A percentile compares a stretch with the other conserved stretches of the same genome.
These are phyloP conservation scores for Collybia sordida DNA, from an alignment of 768 basidiomycete genomes.

Conservation along the genomic window DNA sequence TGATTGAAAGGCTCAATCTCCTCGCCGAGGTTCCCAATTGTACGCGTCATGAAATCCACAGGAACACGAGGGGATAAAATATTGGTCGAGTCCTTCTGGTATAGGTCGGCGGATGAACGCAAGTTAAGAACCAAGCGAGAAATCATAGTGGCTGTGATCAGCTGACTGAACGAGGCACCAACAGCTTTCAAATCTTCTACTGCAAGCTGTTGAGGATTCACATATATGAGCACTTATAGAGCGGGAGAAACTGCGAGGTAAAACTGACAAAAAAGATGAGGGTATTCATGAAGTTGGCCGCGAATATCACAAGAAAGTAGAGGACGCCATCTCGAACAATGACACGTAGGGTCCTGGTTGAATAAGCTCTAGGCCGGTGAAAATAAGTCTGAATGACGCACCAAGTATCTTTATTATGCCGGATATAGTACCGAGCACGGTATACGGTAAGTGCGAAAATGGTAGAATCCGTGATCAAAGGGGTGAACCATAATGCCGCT, in stretches of 20 bases:
- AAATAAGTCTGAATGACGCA: constrained; percentile 2
- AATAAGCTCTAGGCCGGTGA: too few relatives aligned
- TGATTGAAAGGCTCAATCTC: too few relatives aligned
- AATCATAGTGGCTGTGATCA: constrained; percentile 25
- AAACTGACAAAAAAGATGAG: constrained; percentile 24
- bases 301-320: constrained; percentile 26
- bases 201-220: constrained; percentile 13
- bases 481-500: constrained; percentile 25
- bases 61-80: too few relatives aligned
- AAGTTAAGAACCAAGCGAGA: constrained; percentile 30
- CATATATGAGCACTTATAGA: background rate
- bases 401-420: constrained; percentile 6
- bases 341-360: constrained; percentile 16
- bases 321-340: constrained; percentile 24
- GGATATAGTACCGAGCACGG: constrained; percentile 12
- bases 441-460: constrained; percentile 8
- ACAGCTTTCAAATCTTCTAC: constrained; percentile 24
- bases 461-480: constrained; percentile 18
- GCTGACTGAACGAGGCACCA: constrained; percentile 29
- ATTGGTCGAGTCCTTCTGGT: too few relatives aligned
- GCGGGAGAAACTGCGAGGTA: background rate
- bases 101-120: constrained; percentile 9
- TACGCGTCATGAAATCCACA: too few relatives aligned
- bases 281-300: constrained; percentile 23
- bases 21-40: too few relatives aligned